A percentile compares a stretch with the other conserved stretches of the same genome.
phyloP scores from a whole-genome alignment of 768 basidiomycete genomes.

The Hysterangium stoloniferum region DNA sequence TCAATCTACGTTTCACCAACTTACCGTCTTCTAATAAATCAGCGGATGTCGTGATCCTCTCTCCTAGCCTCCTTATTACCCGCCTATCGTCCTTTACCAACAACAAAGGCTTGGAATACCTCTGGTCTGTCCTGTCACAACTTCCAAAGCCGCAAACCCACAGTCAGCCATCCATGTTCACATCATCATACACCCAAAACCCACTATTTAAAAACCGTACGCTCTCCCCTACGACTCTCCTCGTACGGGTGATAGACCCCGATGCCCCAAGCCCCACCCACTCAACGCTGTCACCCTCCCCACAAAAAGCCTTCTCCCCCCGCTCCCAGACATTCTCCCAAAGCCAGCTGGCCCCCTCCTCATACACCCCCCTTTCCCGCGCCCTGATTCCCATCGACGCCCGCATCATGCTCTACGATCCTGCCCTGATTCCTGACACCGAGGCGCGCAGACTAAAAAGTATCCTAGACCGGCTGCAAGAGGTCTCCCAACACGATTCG shows the following conservation, averaged over 20 bases:
- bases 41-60: constrained; percentile 2
- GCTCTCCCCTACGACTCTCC: background rate
- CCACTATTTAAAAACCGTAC: background rate
- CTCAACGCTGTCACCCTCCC: background rate
- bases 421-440: background rate
- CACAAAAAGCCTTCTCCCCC: too few species aligned
- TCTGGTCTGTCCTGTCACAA: constrained; percentile 1
- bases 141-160: background rate
- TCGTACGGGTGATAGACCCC: constrained; percentile 1
- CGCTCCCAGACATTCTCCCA: background rate
- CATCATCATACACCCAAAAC: background rate
- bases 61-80: constrained; percentile 1
- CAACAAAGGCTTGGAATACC: constrained; percentile 2
- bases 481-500: too few species aligned
- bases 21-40: background rate
- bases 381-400: background rate
- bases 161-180: background rate
- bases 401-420: constrained; percentile 2
- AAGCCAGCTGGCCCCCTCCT: background rate
- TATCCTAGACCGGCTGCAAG: background rate
- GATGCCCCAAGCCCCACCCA: background rate
- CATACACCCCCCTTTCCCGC: constrained; percentile 1
- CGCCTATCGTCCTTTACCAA: constrained; percentile 3
- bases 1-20: background rate
- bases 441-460: constrained; percentile 7